phyloP scores from a whole-genome alignment of 495 filamentous ascomycete genomes.

The Neurospora sp. region DNA sequence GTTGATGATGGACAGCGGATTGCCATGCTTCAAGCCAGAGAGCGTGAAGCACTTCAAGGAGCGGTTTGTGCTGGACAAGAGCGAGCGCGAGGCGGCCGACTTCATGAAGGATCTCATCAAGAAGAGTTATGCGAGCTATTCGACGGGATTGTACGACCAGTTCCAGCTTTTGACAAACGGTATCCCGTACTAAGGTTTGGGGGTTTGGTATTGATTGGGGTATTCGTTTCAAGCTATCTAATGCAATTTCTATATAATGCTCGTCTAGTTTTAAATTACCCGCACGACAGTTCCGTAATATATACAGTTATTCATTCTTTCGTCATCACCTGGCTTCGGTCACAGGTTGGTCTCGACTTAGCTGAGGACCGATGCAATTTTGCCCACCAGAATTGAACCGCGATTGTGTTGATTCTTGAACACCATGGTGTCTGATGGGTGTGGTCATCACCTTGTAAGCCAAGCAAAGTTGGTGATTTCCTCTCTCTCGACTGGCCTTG shows the following conservation, averaged over 20 bases:
- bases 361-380: not conserved
- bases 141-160: constrained; percentile 89
- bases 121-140: constrained; percentile 79
- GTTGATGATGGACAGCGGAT: constrained; percentile 89
- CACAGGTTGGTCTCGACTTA: not conserved
- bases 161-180: constrained; percentile 97
- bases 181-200: constrained; percentile 61
- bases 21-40: constrained; percentile 98
- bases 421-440: not conserved
- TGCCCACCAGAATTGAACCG: not conserved
- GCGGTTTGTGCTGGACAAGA: constrained; percentile 88
- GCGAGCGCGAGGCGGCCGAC: constrained; percentile 87
- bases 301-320: not conserved
- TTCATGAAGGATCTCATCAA: constrained; percentile 81
- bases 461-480: not conserved
- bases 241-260: not conserved
- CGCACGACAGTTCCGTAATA: not conserved
- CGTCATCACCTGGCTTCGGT: not conserved
- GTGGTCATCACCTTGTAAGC: not conserved
- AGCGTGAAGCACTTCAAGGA: constrained; percentile 87
- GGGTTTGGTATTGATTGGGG: not conserved
- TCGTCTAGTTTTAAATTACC: not conserved
- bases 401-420: not conserved
- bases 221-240: not conserved
- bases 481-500: not conserved